phyloP scores from a whole-genome alignment of 805 yeast genomes.

The Novakomyces olei region DNA sequence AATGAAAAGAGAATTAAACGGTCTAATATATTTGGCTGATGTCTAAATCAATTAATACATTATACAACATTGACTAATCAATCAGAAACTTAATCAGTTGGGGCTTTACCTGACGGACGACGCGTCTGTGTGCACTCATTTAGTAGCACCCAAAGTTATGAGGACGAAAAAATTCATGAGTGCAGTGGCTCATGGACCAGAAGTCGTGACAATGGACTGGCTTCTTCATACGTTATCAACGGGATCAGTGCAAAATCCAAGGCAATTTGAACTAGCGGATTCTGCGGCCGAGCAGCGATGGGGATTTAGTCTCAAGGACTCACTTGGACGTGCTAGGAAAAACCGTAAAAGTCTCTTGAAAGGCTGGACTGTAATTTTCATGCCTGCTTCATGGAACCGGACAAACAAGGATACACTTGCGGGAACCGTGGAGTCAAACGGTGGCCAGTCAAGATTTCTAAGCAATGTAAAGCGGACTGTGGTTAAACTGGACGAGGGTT shows the following conservation, averaged over 20 bases:
- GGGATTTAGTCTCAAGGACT: constrained; percentile 9
- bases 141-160: constrained; percentile 58
- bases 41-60: no score
- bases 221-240: constrained; percentile 7
- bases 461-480: no score
- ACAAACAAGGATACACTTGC: no score
- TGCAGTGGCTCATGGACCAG: constrained; percentile 31
- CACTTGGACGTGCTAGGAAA: constrained; percentile 9
- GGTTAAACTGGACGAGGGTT: no score
- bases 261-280: constrained; percentile 11
- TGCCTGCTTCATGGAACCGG: neutral
- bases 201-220: constrained; percentile 13
- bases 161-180: constrained; percentile 73
- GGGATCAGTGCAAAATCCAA: constrained; percentile 8
- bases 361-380: constrained; percentile 20
- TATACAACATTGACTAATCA: no score
- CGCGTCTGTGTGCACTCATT: constrained; percentile 20
- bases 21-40: no score
- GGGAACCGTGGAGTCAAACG: no score
- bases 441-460: no score
- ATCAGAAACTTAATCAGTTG: constrained; percentile 15
- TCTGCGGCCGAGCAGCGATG: constrained; percentile 16
- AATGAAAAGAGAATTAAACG: no score
- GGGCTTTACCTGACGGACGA: constrained; percentile 33
- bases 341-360: constrained; percentile 20